Percentiles rank a stretch among this genome's conserved stretches.
phyloP scores from a whole-genome alignment of 2,329 filamentous ascomycete genomes.

The Verticillium nubilum region DNA sequence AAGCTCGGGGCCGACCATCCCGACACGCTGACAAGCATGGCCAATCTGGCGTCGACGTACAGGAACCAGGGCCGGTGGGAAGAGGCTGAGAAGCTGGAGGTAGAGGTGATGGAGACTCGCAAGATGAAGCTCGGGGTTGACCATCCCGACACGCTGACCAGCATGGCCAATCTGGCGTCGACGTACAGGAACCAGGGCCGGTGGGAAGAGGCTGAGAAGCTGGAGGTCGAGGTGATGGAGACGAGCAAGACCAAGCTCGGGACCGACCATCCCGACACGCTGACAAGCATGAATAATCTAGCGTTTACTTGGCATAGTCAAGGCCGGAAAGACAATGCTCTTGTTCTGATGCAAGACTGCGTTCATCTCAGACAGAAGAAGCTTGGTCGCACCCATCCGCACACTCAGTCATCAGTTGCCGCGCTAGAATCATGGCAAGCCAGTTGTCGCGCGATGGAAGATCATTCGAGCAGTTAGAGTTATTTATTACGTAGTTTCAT shows the following conservation, averaged over 20 bases:
- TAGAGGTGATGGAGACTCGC: constrained; percentile 7
- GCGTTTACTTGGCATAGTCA: neutral
- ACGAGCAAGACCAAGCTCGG: constrained; percentile 8
- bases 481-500: neutral
- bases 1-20: constrained; percentile 14
- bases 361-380: neutral
- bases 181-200: constrained; percentile 1
- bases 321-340: neutral
- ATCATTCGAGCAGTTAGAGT: neutral
- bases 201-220: constrained; percentile 7
- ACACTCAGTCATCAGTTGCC: neutral
- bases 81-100: constrained; percentile 8
- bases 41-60: constrained; percentile 6
- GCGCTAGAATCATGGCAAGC: neutral
- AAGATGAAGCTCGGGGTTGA: constrained; percentile 5
- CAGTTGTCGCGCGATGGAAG: neutral
- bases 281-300: constrained; percentile 12
- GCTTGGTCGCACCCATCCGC: neutral
- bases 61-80: constrained; percentile 1
- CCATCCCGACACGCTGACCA: too few species aligned
- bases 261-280: constrained; percentile 13
- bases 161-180: neutral
- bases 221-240: constrained; percentile 10
- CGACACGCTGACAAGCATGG: constrained; percentile 13
- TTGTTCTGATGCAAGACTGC: neutral